phyloP scores from a whole-genome alignment of 2,329 filamentous ascomycete species.

The Aspergillus pseudoterreus region DNA sequence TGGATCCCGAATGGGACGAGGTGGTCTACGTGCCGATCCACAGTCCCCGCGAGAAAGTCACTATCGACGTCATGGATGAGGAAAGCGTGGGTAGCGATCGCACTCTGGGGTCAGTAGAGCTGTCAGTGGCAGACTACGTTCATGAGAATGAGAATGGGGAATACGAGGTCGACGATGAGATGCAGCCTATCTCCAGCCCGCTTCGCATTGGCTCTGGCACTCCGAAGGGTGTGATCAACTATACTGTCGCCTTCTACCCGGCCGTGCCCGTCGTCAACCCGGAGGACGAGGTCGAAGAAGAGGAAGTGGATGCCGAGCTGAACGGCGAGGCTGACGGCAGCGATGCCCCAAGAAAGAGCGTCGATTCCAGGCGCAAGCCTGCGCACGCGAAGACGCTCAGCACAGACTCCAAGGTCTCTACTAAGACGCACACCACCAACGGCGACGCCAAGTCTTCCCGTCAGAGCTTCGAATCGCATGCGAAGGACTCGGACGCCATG shows the following conservation, averaged over 20 bases:
- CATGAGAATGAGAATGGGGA: slow-evolving; percentile 73
- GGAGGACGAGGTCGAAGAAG: slow-evolving; percentile 59
- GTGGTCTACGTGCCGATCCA: slow-evolving; percentile 92
- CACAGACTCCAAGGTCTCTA: slow-evolving; percentile 27
- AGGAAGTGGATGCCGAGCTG: slow-evolving; percentile 44
- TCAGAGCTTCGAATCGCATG: slow-evolving; percentile 11
- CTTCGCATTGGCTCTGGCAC: slow-evolving; percentile 69
- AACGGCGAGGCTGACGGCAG: slow-evolving; percentile 16
- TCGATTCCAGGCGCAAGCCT: slow-evolving; percentile 25
- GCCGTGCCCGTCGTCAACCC: slow-evolving; percentile 84
- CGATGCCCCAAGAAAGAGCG: slow-evolving; percentile 24
- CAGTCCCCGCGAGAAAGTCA: slow-evolving; percentile 74
- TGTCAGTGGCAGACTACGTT: slow-evolving; percentile 75
- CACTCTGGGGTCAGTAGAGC: slow-evolving; percentile 75
- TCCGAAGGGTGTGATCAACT: slow-evolving; percentile 75
- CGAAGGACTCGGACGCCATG: slow-evolving; percentile 45
- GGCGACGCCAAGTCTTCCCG: not conserved
- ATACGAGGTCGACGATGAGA: slow-evolving; percentile 74
- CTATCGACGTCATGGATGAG: slow-evolving; percentile 93
- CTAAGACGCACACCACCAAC: slow-evolving; percentile 27
- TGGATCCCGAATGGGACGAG: slow-evolving; percentile 94
- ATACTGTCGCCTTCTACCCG: slow-evolving; percentile 85
- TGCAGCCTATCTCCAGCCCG: slow-evolving; percentile 62
- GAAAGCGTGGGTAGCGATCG: slow-evolving; percentile 91
- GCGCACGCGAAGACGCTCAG: slow-evolving; percentile 27